Evolutionary conservation across 495 filamentous ascomycete genomes (phyloP), one percentile per base, ranked within the genome.

Genomic region (Cenococcum geophilum): DNA sequence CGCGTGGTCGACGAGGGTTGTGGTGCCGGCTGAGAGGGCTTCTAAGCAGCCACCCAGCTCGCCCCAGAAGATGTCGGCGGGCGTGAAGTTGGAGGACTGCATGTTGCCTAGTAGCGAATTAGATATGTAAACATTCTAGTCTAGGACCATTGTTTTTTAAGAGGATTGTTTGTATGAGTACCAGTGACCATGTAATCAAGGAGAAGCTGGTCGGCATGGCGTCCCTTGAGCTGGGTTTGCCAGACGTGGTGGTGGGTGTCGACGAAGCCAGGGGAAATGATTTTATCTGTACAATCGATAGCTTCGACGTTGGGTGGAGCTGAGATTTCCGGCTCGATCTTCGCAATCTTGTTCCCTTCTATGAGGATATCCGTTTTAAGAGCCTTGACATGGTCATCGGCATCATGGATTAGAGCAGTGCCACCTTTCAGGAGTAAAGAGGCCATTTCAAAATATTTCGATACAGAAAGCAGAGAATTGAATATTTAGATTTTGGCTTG

Each of bases 201-300:
- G 5, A 81, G 56, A 14, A 69, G 58, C 3, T 76, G 56, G 62
- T 82, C 68, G 0, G 73, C 70, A 65, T 74, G 72, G 18, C 70
- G 60, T 0, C 73, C 72, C 56, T 75, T 80, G 16, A 80, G 62
- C 52, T 73, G 75, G 0, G 82, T 81, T 69, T 84, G 80, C 80
- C 79, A 86, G 9, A 81, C 69, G 72, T 85, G 82, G 25, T 79
- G 77, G 61, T 84, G 82, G 0, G 82, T 84, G 61, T 84, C 80
- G 43, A 84, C 70, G 67, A 85, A 84, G 0, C 82, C 82, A 1
- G 83, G 82, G 0, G 76, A 76, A 32, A 85, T 71, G 35, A 85
- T 82, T 68, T 82, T 82, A 61, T 75, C 72, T 0, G 73, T 79
- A 51, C 76, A 80, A 64, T 84, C 79, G 16, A 86, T 73, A 35